Conservation (phyloP, 345 rosid species). For the Murraya koenigii region DNA sequence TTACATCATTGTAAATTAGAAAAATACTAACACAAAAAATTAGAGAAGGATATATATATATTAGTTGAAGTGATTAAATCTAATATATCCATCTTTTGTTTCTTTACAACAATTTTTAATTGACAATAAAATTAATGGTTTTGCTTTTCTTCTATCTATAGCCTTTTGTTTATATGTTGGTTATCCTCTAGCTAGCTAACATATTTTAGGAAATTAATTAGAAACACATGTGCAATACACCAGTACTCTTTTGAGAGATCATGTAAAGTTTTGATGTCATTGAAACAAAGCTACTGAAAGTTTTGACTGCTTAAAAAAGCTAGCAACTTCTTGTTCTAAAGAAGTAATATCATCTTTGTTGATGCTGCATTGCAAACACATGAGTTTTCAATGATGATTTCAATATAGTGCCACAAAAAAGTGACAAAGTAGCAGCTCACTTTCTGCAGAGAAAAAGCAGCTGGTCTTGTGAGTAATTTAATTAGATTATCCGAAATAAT, state of each 20-base stretch:
- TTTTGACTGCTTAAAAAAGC: constrained; percentile 9
- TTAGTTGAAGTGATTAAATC: background rate
- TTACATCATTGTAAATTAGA: no score
- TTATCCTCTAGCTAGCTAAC: background rate
- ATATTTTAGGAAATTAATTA: background rate
- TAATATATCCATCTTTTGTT: constrained; percentile 15
- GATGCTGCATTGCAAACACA: background rate
- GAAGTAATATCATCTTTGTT: background rate
- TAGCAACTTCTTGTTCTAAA: background rate
- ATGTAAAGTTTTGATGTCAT: constrained; percentile 21
- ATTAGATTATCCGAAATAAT: background rate
- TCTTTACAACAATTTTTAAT: background rate
- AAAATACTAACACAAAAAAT: no score
- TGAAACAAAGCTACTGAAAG: constrained; percentile 1
- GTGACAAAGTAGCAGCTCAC: background rate
- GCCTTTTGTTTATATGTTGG: constrained; percentile 10
- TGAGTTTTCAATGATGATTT: constrained; percentile 7
- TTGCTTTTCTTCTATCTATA: background rate
- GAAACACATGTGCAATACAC: background rate
- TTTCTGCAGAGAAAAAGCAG: constrained; percentile 3
- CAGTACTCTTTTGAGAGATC: background rate
- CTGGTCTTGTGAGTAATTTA: background rate
- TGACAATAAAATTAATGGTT: background rate
- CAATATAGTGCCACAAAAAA: constrained; percentile 1
- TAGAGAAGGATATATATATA: no score